Evolutionary conservation across 495 filamentous ascomycete species (phyloP).

Genomic region (Friedmanniomyces endolithicus): DNA sequence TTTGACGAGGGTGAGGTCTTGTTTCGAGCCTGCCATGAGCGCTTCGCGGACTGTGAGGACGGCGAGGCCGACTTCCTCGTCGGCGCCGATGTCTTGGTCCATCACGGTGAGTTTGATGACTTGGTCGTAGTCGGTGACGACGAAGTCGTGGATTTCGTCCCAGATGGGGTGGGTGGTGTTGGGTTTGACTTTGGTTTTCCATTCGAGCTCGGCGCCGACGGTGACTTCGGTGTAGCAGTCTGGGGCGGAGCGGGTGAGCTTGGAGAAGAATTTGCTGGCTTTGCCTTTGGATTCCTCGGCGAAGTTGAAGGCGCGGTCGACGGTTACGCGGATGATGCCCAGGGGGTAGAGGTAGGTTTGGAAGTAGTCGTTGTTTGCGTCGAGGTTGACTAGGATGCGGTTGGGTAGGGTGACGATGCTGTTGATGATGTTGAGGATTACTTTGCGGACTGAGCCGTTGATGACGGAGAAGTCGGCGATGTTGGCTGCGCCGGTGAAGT

Average conservation of each 20-base stretch:
- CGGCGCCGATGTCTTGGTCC: slow-evolving; percentile 30
- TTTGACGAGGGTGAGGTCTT: slow-evolving; percentile 28
- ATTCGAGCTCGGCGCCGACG: slow-evolving; percentile 29
- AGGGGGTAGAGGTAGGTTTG: slow-evolving; percentile 32
- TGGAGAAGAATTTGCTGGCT: slow-evolving; percentile 16
- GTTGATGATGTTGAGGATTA: slow-evolving; percentile 31
- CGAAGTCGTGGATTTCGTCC: slow-evolving; percentile 34
- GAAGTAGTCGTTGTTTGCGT: slow-evolving; percentile 33
- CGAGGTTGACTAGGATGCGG: slow-evolving; percentile 34
- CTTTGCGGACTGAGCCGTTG: slow-evolving; percentile 28
- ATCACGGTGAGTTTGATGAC: slow-evolving; percentile 28
- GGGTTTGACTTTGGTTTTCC: slow-evolving; percentile 31
- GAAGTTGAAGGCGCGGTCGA: slow-evolving; percentile 29
- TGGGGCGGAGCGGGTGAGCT: slow-evolving; percentile 26
- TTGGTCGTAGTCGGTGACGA: slow-evolving; percentile 32
- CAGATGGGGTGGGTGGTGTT: slow-evolving; percentile 30
- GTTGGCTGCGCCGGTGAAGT: slow-evolving; percentile 33
- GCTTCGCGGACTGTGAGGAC: slow-evolving; percentile 30
- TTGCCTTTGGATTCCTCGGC: slow-evolving; percentile 14
- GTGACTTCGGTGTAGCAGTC: slow-evolving; percentile 34
- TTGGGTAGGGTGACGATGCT: slow-evolving; percentile 34
- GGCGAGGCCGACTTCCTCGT: slow-evolving; percentile 34
- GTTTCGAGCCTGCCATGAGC: slow-evolving; percentile 26
- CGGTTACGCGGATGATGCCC: slow-evolving; percentile 32
- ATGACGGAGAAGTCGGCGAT: slow-evolving; percentile 31